A percentile compares a stretch with the other conserved stretches of the same genome.
Conservation (phyloP, 192 early-diverging fungal genomes). For the Umbelopsis ramanniana region DNA sequence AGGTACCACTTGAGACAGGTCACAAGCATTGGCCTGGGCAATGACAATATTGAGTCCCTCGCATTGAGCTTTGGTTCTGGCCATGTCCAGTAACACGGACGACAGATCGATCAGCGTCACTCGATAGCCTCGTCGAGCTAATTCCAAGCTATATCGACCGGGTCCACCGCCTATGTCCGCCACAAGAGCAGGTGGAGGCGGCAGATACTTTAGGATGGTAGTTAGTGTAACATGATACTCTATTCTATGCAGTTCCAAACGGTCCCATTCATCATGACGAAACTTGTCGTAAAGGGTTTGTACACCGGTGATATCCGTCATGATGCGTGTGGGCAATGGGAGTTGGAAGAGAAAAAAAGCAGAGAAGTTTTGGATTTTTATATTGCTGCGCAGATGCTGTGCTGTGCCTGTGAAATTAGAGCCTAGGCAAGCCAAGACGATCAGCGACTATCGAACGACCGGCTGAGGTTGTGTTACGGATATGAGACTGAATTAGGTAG, state of each 20-base stretch:
- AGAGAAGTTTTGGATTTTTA: no score
- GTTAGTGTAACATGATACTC: conserved; percentile 1
- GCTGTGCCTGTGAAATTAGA: no score
- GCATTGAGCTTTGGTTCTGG: not conserved
- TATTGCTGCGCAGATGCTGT: no score
- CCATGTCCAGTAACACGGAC: not conserved
- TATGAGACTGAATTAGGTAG: no score
- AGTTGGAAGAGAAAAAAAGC: no score
- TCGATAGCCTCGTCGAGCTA: not conserved
- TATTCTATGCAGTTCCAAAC: conserved; percentile 1
- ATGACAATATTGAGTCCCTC: not conserved
- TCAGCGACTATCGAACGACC: no score
- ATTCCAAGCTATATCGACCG: not conserved
- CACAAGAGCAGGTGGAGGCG: not conserved
- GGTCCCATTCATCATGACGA: conserved; percentile 8
- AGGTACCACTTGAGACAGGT: conserved; percentile 10
- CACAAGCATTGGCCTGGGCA: conserved; percentile 8
- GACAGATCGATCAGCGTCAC: not conserved
- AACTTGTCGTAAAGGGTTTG: not conserved
- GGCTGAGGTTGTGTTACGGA: no score
- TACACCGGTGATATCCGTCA: not conserved
- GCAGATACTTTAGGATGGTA: conserved; percentile 11
- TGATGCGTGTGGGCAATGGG: no score
- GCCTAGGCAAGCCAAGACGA: no score
- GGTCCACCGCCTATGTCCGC: not conserved